These are phyloP conservation scores for Beauveria sp. DNA, from an alignment of 2,329 filamentous ascomycete genomes.

Conservation along the genomic window DNA sequence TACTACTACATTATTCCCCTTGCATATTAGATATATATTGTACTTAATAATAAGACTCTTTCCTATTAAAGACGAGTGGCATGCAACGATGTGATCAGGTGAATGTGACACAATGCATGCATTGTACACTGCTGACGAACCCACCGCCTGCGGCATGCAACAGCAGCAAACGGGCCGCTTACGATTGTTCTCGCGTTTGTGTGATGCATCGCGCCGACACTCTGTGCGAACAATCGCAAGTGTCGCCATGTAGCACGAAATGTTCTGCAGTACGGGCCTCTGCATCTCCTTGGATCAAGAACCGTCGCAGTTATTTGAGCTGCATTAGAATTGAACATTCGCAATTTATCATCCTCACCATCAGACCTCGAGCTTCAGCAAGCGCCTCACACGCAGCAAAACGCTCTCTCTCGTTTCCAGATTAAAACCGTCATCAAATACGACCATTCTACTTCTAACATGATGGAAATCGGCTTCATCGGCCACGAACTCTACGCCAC, in stretches of 20 bases:
- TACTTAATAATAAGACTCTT: background rate
- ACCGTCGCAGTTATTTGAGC: background rate
- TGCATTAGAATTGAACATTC: background rate
- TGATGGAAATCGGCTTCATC: background rate
- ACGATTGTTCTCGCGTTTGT: background rate
- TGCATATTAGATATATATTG: slow-evolving; percentile 1
- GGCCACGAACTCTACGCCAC: background rate
- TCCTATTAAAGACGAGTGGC: background rate
- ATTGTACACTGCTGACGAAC: background rate
- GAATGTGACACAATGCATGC: background rate
- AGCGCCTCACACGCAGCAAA: no score
- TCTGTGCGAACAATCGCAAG: background rate
- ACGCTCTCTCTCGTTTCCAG: no score
- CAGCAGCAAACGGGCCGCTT: slow-evolving; percentile 1
- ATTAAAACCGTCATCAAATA: no score
- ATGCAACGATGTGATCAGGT: background rate
- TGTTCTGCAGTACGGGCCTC: background rate
- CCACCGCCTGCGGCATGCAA: background rate
- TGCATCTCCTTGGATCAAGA: background rate
- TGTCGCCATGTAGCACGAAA: background rate
- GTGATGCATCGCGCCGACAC: background rate
- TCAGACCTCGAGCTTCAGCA: no score
- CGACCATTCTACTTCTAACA: background rate
- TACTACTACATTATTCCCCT: background rate
- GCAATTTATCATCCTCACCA: background rate